These are phyloP conservation scores for Colletotrichum echinochloae DNA, from an alignment of 2,329 filamentous ascomycete genomes.

Conservation along the genomic window DNA sequence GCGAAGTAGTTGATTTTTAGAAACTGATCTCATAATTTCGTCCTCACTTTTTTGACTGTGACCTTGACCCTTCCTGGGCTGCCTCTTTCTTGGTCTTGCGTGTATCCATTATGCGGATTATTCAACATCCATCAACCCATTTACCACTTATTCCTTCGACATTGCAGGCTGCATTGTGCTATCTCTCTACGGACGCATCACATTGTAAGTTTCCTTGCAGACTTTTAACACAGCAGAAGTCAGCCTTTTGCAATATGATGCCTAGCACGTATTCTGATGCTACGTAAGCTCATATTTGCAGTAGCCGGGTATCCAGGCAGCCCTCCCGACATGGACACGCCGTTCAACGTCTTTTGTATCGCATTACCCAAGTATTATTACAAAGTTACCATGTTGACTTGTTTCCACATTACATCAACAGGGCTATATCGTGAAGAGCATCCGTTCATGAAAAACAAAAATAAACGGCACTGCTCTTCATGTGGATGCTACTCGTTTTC, in stretches of 20 bases:
- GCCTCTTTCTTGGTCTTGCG: too few species aligned
- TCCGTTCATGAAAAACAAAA: neutral
- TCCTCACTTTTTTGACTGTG: neutral
- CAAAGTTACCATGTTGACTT: neutral
- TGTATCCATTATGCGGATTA: neutral
- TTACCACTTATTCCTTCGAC: neutral
- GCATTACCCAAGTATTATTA: neutral
- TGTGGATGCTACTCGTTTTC: slow-evolving; percentile 5
- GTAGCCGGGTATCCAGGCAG: neutral
- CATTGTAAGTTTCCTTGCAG: neutral
- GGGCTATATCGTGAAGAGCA: slow-evolving; percentile 8
- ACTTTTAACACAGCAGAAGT: neutral
- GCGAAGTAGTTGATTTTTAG: slow-evolving; percentile 39
- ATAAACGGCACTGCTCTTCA: neutral
- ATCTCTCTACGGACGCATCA: neutral
- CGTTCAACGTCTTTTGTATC: neutral
- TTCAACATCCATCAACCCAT: neutral
- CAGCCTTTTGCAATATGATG: neutral
- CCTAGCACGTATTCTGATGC: neutral
- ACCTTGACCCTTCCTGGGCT: too few species aligned
- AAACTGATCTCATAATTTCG: slow-evolving; percentile 9
- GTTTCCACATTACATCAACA: slow-evolving; percentile 14
- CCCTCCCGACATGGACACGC: neutral
- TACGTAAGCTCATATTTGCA: neutral
- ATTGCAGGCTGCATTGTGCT: neutral